Conservation (phyloP, 2,329 filamentous ascomycete species). For the Xylariaceae sp. region DNA sequence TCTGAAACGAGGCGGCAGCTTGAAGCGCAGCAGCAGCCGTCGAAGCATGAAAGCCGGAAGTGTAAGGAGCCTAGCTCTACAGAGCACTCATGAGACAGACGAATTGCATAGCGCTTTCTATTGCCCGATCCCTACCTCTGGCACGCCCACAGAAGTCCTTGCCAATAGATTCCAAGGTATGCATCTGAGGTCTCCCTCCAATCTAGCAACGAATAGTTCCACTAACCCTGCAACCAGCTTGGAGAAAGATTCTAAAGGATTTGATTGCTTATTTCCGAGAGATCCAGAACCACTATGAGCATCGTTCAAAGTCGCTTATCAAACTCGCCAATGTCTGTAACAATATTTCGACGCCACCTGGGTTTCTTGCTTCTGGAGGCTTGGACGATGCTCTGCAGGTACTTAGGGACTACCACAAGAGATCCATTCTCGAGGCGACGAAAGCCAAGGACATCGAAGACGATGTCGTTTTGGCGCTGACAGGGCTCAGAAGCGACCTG, state of each 20-base stretch:
- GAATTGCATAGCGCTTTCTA: constrained; percentile 80
- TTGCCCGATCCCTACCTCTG: constrained; percentile 82
- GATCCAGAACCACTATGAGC: constrained; percentile 84
- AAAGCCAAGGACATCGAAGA: constrained; percentile 88
- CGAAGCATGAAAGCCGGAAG: constrained; percentile 81
- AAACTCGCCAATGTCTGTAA: constrained; percentile 83
- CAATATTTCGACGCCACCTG: constrained; percentile 69
- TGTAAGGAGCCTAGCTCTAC: constrained; percentile 73
- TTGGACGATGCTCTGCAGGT: constrained; percentile 82
- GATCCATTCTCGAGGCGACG: constrained; percentile 72
- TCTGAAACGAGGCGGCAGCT: constrained; percentile 66
- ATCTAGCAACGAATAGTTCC: background rate
- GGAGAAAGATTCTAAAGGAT: constrained; percentile 93
- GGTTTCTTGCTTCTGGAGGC: constrained; percentile 78
- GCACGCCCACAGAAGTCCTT: constrained; percentile 82
- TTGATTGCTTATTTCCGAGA: constrained; percentile 92
- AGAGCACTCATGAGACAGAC: constrained; percentile 63
- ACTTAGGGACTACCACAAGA: constrained; percentile 77
- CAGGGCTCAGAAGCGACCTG: constrained; percentile 80
- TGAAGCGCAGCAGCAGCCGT: constrained; percentile 76
- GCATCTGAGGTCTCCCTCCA: constrained; percentile 22
- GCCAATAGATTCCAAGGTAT: constrained; percentile 84
- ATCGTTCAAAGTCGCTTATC: constrained; percentile 73
- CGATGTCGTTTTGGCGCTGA: constrained; percentile 85
- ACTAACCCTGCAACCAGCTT: constrained; percentile 52